Evolutionary conservation across 116 monocot genomes (phyloP), one percentile per base, ranked within the genome.

Genomic region (Cymodocea nodosa): DNA sequence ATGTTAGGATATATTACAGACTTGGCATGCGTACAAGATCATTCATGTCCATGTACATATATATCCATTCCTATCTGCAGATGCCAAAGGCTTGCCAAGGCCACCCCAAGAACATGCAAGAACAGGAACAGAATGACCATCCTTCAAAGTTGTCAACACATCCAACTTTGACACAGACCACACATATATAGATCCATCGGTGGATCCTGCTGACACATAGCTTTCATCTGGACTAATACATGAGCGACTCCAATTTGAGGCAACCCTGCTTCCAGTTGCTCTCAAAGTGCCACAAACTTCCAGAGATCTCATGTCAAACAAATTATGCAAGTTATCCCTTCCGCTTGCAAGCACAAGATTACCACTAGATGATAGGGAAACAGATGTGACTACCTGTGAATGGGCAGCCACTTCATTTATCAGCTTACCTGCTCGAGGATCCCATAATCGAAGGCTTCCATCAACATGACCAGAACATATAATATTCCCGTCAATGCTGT

Each of bases 401-500:
- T 94, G 94, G 44, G 86, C 89, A 0, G 80, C 86, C 15, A 89
- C 89, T 76, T 94, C 89, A 24, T 77, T 77, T 9, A 81, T 73
- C 60, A 79, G 51, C 71, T 81, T 78, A 8, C 84, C 80, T 2
- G 65, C 72, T 23, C 75, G 75, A 63, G 70, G 73, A 55, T 94
- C 94, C 94, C 89, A 94, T 34, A 94, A 23, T 57, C 94, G 73
- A 14, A 94, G 80, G 65, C 83, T 86, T 2, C 94, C 94, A 67
- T 89, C 94, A 11, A 82, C 74, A 67, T 94, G 94, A 34, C 89
- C 94, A 1, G 89, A 86, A 64, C 82, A 89, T 48, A 94, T 57
- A 3, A 76, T 89, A n/a, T 78, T 59, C 16, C 84, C 78, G 60
- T 95, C 95, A 13, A 76, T 62, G 59, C 71, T 70, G 73, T 81